Evolutionary conservation across 164 flowering plant species (phyloP), one percentile per base, ranked within the genome.

Genomic region (Nymphaea colorata): DNA sequence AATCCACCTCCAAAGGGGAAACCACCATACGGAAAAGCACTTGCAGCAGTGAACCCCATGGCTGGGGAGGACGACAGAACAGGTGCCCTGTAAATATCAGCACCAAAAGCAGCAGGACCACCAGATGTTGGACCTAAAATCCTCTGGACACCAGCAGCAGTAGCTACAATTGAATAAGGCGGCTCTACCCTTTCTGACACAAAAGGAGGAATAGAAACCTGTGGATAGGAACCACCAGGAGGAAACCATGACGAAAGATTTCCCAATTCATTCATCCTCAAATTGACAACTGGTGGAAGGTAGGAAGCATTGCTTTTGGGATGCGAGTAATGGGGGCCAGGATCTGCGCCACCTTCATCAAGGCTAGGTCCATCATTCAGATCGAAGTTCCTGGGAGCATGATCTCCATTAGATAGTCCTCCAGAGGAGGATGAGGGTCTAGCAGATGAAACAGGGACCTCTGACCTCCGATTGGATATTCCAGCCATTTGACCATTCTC

Each of bases 21-120:
- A 0, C 79, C 81, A 16, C 89, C 81, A 76, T 86, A 89, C 42
- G 81, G 89, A 72, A 82, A 91, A 57, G 71, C 66, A 45, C 7
- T 45, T 10, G 53, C 7, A 43, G 86, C 69, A 11, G 81, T 25
- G 15, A 82, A 87, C 2, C 85, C 78, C 64, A 82, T 73, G 8
- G 91, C 89, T 63, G 91, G 89, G 53, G 98, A 84, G 15, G 97
- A 89, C 53, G 96, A 79, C 67, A 93, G 77, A 44, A 89, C 87
- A 4, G 94, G 79, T 7, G 85, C 91, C 69, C 94, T 76, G 72
- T 80, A 91, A 12, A 79, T 70, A 68, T 91, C 97, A 6, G 41
- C 41, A 2, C 71, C 59, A 45, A 45, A 45, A 45, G 53, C 11
- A 5, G 53, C 53, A 65, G 76, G 80, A 67, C 78, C 81, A 59